Base-by-base conservation (phyloP, 2,329 filamentous ascomycete species). In the Xylariaceae sp. region DNA sequence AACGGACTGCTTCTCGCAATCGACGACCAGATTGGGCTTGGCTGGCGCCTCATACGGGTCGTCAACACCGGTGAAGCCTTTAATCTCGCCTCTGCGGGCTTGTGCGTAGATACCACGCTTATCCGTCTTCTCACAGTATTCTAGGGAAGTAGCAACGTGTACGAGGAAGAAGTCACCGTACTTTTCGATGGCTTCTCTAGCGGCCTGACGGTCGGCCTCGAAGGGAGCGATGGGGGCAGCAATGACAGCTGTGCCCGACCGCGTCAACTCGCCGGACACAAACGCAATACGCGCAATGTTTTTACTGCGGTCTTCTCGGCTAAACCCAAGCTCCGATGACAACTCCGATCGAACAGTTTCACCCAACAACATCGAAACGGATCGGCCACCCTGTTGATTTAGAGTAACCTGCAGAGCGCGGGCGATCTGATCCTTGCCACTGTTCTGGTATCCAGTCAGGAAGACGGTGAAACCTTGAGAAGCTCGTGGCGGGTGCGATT, bases 401-500 rank as follows among this genome's bases (percentile, higher is more conserved):
- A 99, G 84, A 0, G 92, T 97, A 55, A 96, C 90, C 76, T 99
- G 94, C 59, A 99, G 82, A 42, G 94, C 94, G 65, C 94, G 89
- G 50, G 91, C 94, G 65, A 99, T 88, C 71, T 94, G 89, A 74
- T 97, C 92, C 80, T 99, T 99, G 74, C 94, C 94, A 56, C 84
- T 88, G 85, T 97, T 99, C 72, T 88, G 87, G 80, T 94, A 96
- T 58, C 94, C 94, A 2, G 94, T 97, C 62, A 99, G 81, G 85
- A 99, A 96, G 74, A 99, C 83, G 60, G 94, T 97, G 83, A 99
- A 99, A 61, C 94, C 94, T 79, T 99, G 95, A 69, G 87, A 83
- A 66, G 84, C 86, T 64, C 94, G 88, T 50, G 95, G 85, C 48
- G 92, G 94, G 79, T 97, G 94, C 65, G 92, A 95, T 78, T 99